These are phyloP conservation scores for Nadsonia commutata DNA, from an alignment of 1,139 yeast genomes.

Conservation along the genomic window DNA sequence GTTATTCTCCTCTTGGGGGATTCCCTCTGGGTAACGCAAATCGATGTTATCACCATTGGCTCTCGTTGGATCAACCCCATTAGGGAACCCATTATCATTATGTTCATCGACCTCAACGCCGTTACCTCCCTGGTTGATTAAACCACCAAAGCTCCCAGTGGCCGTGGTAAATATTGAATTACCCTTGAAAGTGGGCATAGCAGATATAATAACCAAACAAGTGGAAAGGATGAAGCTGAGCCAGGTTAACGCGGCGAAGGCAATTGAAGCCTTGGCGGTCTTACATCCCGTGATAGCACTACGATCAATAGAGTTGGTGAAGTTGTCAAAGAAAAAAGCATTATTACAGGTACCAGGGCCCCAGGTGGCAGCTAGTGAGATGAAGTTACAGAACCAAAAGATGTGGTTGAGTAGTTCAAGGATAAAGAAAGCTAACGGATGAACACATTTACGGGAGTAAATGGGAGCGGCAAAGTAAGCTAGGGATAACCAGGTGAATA, in stretches of 20 bases:
- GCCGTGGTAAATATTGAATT: too few relatives aligned
- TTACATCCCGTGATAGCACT: slow-evolving; percentile 2
- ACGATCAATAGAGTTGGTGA: not conserved
- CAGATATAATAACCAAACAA: not conserved
- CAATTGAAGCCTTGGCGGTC: slow-evolving; percentile 6
- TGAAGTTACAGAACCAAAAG: slow-evolving; percentile 4
- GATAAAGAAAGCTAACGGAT: not conserved
- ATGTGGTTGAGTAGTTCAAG: slow-evolving; percentile 2
- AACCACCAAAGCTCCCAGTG: too few relatives aligned
- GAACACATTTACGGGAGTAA: slow-evolving; percentile 2
- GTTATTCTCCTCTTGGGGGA: too few relatives aligned
- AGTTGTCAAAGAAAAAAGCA: not conserved
- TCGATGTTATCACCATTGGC: too few relatives aligned
- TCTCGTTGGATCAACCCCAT: too few relatives aligned
- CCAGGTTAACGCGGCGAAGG: slow-evolving; percentile 6
- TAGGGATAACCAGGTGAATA: slow-evolving; percentile 1
- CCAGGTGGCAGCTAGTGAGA: slow-evolving; percentile 4
- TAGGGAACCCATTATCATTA: too few relatives aligned
- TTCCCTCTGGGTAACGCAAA: too few relatives aligned
- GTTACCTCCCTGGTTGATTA: too few relatives aligned
- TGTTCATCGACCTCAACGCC: too few relatives aligned
- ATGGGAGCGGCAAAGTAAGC: slow-evolving; percentile 1
- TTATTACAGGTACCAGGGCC: slow-evolving; percentile 2
- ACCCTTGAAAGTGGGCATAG: slow-evolving; percentile 3
- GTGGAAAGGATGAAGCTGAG: slow-evolving; percentile 3